These are phyloP conservation scores for Scleroderma bovista DNA, from an alignment of 768 basidiomycete genomes.

Conservation along the genomic window DNA sequence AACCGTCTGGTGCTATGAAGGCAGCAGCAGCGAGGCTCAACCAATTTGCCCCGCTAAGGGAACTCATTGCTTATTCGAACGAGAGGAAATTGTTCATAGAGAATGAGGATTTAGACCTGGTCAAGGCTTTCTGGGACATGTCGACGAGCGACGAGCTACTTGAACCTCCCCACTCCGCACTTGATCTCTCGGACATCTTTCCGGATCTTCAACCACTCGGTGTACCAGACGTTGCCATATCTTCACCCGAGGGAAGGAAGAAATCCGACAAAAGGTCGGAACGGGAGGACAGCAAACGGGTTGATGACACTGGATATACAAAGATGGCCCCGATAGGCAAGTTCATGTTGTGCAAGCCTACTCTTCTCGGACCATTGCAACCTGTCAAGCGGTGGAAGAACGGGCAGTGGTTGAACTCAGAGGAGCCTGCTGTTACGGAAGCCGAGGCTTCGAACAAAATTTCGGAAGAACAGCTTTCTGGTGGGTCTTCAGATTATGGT, in stretches of 20 bases:
- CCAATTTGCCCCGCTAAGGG: conserved; percentile 53
- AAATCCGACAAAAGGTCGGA: conserved; percentile 52
- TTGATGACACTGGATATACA: conserved; percentile 74
- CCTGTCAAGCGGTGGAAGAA: conserved; percentile 72
- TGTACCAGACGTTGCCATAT: conserved; percentile 41
- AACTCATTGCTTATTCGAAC: conserved; percentile 45
- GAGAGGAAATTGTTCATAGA: conserved; percentile 48
- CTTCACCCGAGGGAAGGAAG: conserved; percentile 43
- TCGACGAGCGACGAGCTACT: conserved; percentile 16
- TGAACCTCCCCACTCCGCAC: conserved; percentile 27
- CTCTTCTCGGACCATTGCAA: conserved; percentile 77
- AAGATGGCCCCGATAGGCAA: conserved; percentile 70
- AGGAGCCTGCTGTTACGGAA: conserved; percentile 45
- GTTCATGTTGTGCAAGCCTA: conserved; percentile 79
- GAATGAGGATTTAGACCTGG: conserved; percentile 45
- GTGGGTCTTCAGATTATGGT: conserved; percentile 30
- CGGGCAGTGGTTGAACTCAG: conserved; percentile 58
- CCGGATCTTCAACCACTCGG: conserved; percentile 71
- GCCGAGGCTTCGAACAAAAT: conserved; percentile 32
- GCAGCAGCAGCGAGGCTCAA: conserved; percentile 34
- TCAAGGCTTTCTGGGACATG: conserved; percentile 42
- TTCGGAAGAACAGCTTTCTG: conserved; percentile 46
- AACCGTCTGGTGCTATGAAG: conserved; percentile 27
- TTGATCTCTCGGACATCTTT: conserved; percentile 67
- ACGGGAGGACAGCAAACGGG: conserved; percentile 64